Percentiles rank a stretch among this genome's conserved stretches.
Evolutionary conservation across 1,284 basidiomycete species (phyloP).

Genomic region (Puccinia hordei): DNA sequence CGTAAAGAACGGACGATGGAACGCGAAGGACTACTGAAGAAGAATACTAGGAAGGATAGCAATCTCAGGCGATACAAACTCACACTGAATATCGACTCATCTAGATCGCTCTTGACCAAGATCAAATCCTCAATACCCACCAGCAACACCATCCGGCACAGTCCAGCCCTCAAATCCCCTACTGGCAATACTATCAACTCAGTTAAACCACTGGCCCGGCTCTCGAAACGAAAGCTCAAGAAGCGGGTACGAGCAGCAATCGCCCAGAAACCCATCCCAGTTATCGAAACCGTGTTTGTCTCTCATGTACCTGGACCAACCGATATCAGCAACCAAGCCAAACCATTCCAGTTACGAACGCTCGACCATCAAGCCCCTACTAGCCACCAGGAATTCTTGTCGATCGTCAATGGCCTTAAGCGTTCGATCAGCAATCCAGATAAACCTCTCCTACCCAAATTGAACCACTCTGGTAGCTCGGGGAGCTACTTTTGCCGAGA

Average conservation of each 20-base stretch:
- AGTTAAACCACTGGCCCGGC: neutral
- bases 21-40: constrained; percentile 3
- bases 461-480: constrained; percentile 81
- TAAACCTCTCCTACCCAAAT: constrained; percentile 79
- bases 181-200: neutral
- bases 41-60: neutral
- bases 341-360: constrained; percentile 60
- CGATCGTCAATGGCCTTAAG: constrained; percentile 71
- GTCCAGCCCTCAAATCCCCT: neutral
- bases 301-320: neutral
- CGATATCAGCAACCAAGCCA: neutral
- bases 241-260: constrained; percentile 17
- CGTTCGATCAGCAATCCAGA: constrained; percentile 71
- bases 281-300: constrained; percentile 41
- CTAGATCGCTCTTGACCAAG: neutral
- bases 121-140: constrained; percentile 1
- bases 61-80: neutral
- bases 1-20: neutral
- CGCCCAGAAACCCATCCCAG: constrained; percentile 19
- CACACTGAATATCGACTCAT: constrained; percentile 10
- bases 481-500: constrained; percentile 83
- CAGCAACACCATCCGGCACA: neutral
- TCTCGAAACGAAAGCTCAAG: constrained; percentile 13
- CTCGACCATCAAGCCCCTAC: constrained; percentile 74
- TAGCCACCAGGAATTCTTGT: constrained; percentile 63